Base-by-base conservation (phyloP, 2,329 filamentous ascomycete genomes). In the Dryadomyces sulphureus region DNA sequence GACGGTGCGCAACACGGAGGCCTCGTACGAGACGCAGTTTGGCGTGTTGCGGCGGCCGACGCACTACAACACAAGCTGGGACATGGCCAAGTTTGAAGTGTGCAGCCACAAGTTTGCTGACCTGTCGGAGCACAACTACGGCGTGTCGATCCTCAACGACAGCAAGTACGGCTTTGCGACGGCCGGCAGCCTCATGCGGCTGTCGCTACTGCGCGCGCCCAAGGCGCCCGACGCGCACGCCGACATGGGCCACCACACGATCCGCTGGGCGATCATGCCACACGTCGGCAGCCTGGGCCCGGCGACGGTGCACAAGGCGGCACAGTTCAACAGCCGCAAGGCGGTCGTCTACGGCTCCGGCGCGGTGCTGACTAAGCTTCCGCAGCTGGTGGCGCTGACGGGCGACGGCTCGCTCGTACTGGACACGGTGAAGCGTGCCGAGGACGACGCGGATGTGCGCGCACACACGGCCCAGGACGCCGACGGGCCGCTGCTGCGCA, bases 21-120 rank as follows among this genome's bases (percentile, higher is more conserved):
- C 92, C 27, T 85, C 80, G 12, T 98, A 98, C 61, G 92, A 98
- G 63, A 94, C 87, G 7, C 89, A 94, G 57, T 96, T 86, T 58
- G 90, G 90, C 54, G 78, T 95, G 54, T 81, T 92, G 51, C 79
- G 79, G 54, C 77, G 92, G 25, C 90, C 92, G 2, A 98, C 92
- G 0, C 92, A 98, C 65, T 96, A 95, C 73, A 98, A 98, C 66
- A 98, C 92, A 3, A 83, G 70, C 67, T 78, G 81, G 81, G 81
- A 86, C 58, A 84, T 85, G 81, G 81, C 81, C 57, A 84, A 84
- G 55, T 86, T 86, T 56, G 81, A 86, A 64, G 81, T 86, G 34
- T 84, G 80, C 68, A 79, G 75, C 59, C 81, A 85, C 64, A 81
- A 81, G 57, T 86, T 76, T 67, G 80, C 81, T 14, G 81, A 85